phyloP scores from a whole-genome alignment of 2,329 filamentous ascomycete genomes.

The Immersiporthe knoxdaviesiana region DNA sequence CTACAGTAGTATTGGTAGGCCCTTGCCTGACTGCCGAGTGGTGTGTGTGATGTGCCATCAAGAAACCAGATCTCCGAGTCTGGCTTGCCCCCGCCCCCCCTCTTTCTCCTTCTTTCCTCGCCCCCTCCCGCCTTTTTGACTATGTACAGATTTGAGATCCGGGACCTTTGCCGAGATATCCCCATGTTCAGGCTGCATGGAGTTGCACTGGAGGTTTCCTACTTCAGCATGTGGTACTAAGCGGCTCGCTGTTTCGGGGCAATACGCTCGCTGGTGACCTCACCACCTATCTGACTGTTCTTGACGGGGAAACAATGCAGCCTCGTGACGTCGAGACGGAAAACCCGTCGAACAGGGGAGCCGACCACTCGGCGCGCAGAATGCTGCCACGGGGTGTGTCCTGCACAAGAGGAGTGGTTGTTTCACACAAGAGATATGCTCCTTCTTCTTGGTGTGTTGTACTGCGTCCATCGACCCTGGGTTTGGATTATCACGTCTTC shows the following conservation, averaged over 20 bases:
- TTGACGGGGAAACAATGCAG: neutral
- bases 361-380: conserved; percentile 21
- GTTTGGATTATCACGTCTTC: neutral
- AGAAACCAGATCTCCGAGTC: neutral
- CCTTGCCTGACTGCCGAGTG: neutral
- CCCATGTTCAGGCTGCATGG: neutral
- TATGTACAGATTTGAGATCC: neutral
- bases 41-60: neutral
- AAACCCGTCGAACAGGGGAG: neutral
- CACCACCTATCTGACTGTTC: conserved; percentile 1
- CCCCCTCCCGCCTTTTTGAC: neutral
- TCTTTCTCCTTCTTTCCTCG: too few species aligned
- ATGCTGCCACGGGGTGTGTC: conserved; percentile 16
- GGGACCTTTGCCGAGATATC: conserved; percentile 1
- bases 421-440: neutral
- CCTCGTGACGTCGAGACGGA: neutral
- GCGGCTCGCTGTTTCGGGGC: neutral
- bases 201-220: neutral
- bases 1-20: too few species aligned
- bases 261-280: neutral
- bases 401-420: neutral
- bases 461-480: neutral
- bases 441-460: conserved; percentile 4
- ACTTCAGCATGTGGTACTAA: neutral
- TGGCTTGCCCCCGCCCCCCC: neutral